A percentile compares a stretch with the other conserved stretches of the same genome.
These are phyloP conservation scores for Mucor circinelloides DNA, from an alignment of 371 early-diverging fungal genomes.

Conservation along the genomic window DNA sequence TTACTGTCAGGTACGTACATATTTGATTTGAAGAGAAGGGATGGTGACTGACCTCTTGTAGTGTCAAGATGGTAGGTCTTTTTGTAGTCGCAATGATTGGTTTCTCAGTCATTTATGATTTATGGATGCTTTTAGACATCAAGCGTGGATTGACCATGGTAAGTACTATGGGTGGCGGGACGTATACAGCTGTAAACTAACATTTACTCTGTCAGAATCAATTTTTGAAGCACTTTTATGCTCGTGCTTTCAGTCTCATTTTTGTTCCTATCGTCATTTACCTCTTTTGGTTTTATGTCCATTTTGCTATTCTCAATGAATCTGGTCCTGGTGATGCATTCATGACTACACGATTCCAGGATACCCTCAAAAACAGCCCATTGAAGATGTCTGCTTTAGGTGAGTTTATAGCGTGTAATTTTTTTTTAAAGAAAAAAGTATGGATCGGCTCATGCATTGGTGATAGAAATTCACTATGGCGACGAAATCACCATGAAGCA, in stretches of 20 bases:
- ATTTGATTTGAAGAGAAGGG: neutral
- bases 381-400: slow-evolving; percentile 59
- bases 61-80: slow-evolving; percentile 96
- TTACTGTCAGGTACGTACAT: slow-evolving; percentile 58
- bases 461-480: slow-evolving; percentile 74
- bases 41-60: slow-evolving; percentile 22
- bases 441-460: neutral
- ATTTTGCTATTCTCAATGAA: slow-evolving; percentile 74
- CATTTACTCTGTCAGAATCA: slow-evolving; percentile 46
- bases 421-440: too few relatives aligned
- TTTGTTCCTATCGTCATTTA: slow-evolving; percentile 79
- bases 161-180: slow-evolving; percentile 11
- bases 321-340: slow-evolving; percentile 95
- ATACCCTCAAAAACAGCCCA: slow-evolving; percentile 81
- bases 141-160: slow-evolving; percentile 76
- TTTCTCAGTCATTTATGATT: slow-evolving; percentile 81
- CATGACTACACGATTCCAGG: slow-evolving; percentile 91
- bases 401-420: slow-evolving; percentile 8
- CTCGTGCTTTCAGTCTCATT: slow-evolving; percentile 74
- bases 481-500: slow-evolving; percentile 83
- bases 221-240: slow-evolving; percentile 68
- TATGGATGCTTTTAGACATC: slow-evolving; percentile 91
- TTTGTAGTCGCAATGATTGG: slow-evolving; percentile 88
- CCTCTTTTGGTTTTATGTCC: slow-evolving; percentile 76
- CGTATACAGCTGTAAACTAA: neutral